These are phyloP conservation scores for Xerocomus minutiporus DNA, from an alignment of 1,284 basidiomycete species.

Conservation along the genomic window DNA sequence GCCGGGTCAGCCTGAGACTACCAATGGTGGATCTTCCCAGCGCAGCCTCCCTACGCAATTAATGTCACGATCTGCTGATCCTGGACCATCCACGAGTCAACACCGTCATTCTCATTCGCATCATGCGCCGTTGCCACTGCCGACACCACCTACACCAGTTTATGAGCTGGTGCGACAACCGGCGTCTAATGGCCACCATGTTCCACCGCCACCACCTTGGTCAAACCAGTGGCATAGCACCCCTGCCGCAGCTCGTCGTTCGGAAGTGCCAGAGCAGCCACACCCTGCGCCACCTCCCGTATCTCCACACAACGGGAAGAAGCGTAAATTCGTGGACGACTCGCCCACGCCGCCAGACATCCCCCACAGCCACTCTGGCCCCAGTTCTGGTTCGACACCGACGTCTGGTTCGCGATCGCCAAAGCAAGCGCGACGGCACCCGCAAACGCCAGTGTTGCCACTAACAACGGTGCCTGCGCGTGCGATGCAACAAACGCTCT, in stretches of 20 bases:
- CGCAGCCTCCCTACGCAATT: slow-evolving; percentile 24
- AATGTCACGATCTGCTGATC: slow-evolving; percentile 27
- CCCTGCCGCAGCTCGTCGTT: slow-evolving; percentile 18
- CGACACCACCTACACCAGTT: slow-evolving; percentile 33
- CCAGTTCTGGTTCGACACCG: slow-evolving; percentile 9
- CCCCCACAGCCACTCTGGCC: slow-evolving; percentile 10
- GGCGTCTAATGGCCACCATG: slow-evolving; percentile 31
- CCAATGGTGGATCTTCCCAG: slow-evolving; percentile 26
- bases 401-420: slow-evolving; percentile 28
- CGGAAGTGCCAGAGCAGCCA: slow-evolving; percentile 26
- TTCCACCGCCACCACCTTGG: slow-evolving; percentile 67
- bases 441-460: slow-evolving; percentile 30
- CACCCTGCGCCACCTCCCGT: slow-evolving; percentile 21
- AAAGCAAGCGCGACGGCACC: slow-evolving; percentile 32
- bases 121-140: slow-evolving; percentile 32
- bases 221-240: slow-evolving; percentile 47
- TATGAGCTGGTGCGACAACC: slow-evolving; percentile 33
- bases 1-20: slow-evolving; percentile 44
- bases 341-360: slow-evolving; percentile 26
- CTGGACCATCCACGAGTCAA: slow-evolving; percentile 29
- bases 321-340: slow-evolving; percentile 44
- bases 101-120: slow-evolving; percentile 26
- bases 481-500: slow-evolving; percentile 43
- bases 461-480: slow-evolving; percentile 29
- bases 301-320: slow-evolving; percentile 36